Evolutionary conservation across 2,329 filamentous ascomycete species (phyloP), one percentile per base, ranked within the genome.

Genomic region (Fusarium floridanum): DNA sequence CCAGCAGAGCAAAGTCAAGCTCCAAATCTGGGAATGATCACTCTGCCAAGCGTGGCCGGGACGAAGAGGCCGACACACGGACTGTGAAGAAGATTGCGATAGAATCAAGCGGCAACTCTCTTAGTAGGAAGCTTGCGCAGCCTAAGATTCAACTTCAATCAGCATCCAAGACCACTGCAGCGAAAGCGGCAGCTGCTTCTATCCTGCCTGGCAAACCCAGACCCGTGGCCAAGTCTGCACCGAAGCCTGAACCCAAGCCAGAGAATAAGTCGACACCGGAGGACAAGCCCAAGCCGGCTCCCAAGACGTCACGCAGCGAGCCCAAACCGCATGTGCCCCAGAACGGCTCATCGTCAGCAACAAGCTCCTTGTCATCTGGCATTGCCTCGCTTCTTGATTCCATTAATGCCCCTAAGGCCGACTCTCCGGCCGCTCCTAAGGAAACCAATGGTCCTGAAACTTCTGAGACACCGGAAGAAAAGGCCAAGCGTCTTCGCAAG

Each of bases 401-500:
- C 12, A 86, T 86, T 72, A 86, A 85, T 64, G 83, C 85, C 6
- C 84, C 84, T 7, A 86, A 85, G 65, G 71, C 81, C 3, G 81
- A 84, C 48, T 70, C 79, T 12, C 76, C 86, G 50, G 86, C 85
- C 5, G 88, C 89, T 66, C 83, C 87, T 0, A 89, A 90, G 74
- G 90, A 91, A 67, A 76, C 78, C 12, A 85, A 84, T 34, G 82
- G 83, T n/a, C 78, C 82, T 1, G 82, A 93, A 20, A 83, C 85
- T 1, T 84, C 87, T 0, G 93, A 95, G 80, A 94, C 92, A 0
- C 85, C 90, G 0, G 92, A 94, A 76, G 88, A 94, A 79, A 91
- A 87, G 76, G 85, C 87, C 2, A 93, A 91, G 77, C 89, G 94
- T 12, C 84, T 94, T 6, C 90, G 93, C 39, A 95, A 94, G 78